A percentile compares a stretch with the other conserved stretches of the same genome.
Conservation (phyloP, 768 basidiomycete genomes). For the Rhodotorula toruloides region DNA sequence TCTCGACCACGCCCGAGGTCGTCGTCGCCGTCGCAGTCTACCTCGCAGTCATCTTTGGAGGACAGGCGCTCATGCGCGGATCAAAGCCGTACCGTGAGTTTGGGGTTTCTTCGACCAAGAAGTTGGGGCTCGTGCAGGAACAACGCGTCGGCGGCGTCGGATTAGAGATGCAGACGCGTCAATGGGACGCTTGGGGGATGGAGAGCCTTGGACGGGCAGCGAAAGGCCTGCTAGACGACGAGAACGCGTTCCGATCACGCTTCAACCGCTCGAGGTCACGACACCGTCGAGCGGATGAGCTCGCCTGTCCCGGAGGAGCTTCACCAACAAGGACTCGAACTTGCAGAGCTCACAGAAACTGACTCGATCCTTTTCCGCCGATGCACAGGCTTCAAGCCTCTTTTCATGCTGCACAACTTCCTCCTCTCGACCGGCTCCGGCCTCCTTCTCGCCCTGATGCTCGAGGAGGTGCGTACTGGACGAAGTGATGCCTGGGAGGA, state of each 20-base stretch:
- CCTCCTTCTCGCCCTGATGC: conserved; percentile 78
- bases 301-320: too few relatives aligned
- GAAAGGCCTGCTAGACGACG: not conserved
- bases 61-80: conserved; percentile 76
- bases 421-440: conserved; percentile 76
- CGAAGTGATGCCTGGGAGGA: not conserved
- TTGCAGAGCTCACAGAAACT: too few relatives aligned
- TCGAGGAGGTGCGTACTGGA: conserved; percentile 65
- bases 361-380: too few relatives aligned
- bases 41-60: conserved; percentile 80
- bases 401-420: conserved; percentile 66
- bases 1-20: conserved; percentile 72
- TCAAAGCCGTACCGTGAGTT: conserved; percentile 57
- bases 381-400: conserved; percentile 45
- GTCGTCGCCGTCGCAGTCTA: conserved; percentile 66
- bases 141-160: not conserved
- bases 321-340: too few relatives aligned
- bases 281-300: not conserved
- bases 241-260: not conserved
- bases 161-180: not conserved
- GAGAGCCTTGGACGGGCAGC: too few relatives aligned
- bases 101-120: not conserved
- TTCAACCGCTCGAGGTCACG: not conserved
- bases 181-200: not conserved
- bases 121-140: not conserved